Evolutionary conservation across 2,329 filamentous ascomycete genomes (phyloP), one percentile per base, ranked within the genome.

Genomic region (Aspergillus sp.): DNA sequence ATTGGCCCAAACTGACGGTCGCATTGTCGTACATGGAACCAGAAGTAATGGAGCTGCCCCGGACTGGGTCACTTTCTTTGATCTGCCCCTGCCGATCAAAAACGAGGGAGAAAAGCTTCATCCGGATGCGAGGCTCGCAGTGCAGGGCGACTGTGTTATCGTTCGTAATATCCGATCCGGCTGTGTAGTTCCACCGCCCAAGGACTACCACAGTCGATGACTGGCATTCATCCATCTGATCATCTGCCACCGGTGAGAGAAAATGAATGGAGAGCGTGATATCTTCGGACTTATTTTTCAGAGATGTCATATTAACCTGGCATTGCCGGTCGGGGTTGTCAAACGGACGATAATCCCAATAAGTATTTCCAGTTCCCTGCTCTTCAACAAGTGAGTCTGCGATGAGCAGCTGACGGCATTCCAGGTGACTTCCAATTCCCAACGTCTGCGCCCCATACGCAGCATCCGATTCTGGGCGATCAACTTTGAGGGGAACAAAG

Each of bases 231-330:
- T 59, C 56, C 10, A 49, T 49, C 5, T 55, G 44, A 7, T 54
- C 47, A 4, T 29, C 26, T 19, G 54, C 54, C 6, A 43, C 39
- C 0, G 62, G 59, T 2, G 61, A 63, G 3, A 64, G 40, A 27
- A 64, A 64, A n/a, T 65, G 61, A 27, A 65, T 64, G 2, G 62
- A 63, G 2, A 65, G 48, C 0, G 58, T 49, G 19, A 62, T 58
- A 2, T 50, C 54, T 12, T 58, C 54, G 5, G 51, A 40, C 29
- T 52, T 47, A 31, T 49, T 51, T 10, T 50, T 50, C 10, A 56
- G 37, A 5, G 40, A n/a, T 7, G 55, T 53, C 59, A 62, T 64
- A 28, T 49, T 45, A 8, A 60, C 60, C n/a, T 31, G 42, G 33
- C 62, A 65, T 11, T 56, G 32, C 9, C 52, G 47, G 2, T 52